Evolutionary conservation across 345 rosid genomes (phyloP).

Genomic region (Syzygium grande): DNA sequence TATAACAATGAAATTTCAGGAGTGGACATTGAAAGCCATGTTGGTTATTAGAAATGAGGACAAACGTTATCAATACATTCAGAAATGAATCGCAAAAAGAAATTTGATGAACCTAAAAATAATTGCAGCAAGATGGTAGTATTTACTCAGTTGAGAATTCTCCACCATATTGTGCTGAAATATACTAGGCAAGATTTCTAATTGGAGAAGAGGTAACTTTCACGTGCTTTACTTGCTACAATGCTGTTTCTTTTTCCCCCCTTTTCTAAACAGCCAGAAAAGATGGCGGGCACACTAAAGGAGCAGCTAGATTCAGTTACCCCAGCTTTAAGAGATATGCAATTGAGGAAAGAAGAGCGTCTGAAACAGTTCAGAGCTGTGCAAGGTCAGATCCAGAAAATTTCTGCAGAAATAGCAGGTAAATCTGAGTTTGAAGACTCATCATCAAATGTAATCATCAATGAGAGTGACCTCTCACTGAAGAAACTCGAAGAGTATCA

Average conservation of each 20-base stretch:
- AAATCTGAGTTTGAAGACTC: constrained; percentile 62
- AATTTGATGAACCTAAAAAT: background rate
- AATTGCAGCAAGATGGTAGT: background rate
- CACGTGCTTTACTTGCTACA: background rate
- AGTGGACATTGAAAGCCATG: background rate
- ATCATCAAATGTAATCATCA: constrained; percentile 44
- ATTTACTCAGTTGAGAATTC: background rate
- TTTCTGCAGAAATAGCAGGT: constrained; percentile 86
- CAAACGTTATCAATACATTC: background rate
- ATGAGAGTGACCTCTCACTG: constrained; percentile 76
- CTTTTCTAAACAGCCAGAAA: constrained; percentile 58
- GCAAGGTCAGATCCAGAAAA: constrained; percentile 76
- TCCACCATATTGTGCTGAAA: background rate
- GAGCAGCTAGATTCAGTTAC: constrained; percentile 88
- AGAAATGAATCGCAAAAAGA: background rate
- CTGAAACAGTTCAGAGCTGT: constrained; percentile 65
- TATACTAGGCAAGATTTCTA: background rate
- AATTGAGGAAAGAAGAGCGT: constrained; percentile 78
- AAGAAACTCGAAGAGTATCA: constrained; percentile 93
- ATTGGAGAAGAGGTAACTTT: background rate
- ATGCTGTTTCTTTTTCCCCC: background rate
- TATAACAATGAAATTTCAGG: background rate
- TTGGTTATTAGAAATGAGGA: background rate
- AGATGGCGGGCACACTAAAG: constrained; percentile 75
- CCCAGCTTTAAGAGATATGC: constrained; percentile 86